Base-by-base conservation (phyloP, 2,329 filamentous ascomycete genomes). In the Monosporascus ibericus region DNA sequence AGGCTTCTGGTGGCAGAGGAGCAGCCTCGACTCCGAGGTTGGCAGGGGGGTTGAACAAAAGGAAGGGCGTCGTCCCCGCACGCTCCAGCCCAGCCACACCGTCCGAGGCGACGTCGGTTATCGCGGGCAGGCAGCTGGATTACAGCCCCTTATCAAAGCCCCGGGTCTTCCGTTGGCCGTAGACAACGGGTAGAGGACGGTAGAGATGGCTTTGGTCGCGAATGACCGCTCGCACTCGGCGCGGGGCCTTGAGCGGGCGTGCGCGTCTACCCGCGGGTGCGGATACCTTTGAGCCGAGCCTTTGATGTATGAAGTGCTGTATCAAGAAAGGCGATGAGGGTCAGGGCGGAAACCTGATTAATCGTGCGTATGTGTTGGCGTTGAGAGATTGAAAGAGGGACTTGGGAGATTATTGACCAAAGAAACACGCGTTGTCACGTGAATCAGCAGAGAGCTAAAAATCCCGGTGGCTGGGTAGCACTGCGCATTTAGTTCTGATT, bases 161-260 rank as follows among this genome's bases (percentile, higher is more conserved):
- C 56, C 54, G 50, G 56, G 56, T 56, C 56, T 58, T 58, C 56
- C 52, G 56, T 56, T 47, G 48, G 50, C 56, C 56, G 56, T 54
- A 56, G 56, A 20, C 52, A 48, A 58, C 56, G 56, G 56, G 56
- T 58, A 58, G 56, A 58, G 34, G 55, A 54, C 56, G 48, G 56
- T 56, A 54, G 18, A 51, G 50, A 48, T 56, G 54, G 48, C 52
- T 52, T 52, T 58, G 55, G 55, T 54, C 51, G 54, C 54, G 47
- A 56, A 50, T 54, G 47, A 56, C 54, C 49, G 39, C 48, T 58
- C 54, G 44, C 50, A 58, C 56, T 54, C 52, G 56, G 48, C 54
- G 15, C 49, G 47, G 24, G 54, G 50, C 55, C 56, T 52, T 56
- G 56, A 58, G 56, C 54, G 50, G 56, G 39, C 54, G 52, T 56